A percentile compares a stretch with the other conserved stretches of the same genome.
Evolutionary conservation across 345 rosid species (phyloP).

Genomic region (Eutrema yunnanense): DNA sequence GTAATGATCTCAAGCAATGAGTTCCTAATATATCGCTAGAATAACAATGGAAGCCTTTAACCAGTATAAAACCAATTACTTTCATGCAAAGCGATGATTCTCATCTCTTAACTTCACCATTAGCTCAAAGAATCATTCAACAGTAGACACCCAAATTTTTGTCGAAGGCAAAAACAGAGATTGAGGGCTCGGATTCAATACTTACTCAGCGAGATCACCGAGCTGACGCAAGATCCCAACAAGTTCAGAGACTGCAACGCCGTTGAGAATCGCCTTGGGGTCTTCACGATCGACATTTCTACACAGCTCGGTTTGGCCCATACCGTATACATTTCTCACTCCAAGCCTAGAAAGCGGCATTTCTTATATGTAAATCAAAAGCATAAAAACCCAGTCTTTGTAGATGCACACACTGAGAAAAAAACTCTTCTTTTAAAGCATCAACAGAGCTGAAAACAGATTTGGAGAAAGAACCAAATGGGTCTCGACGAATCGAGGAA

Average conservation of each 20-base stretch:
- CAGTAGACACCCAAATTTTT: background rate
- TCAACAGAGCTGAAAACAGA: background rate
- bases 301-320: conserved; percentile 53
- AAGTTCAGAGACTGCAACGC: conserved; percentile 75
- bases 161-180: background rate
- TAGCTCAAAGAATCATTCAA: conserved; percentile 31
- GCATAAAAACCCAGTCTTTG: background rate
- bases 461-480: background rate
- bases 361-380: background rate
- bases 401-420: background rate
- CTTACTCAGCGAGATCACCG: conserved; percentile 98
- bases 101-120: conserved; percentile 10
- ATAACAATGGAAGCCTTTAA: background rate
- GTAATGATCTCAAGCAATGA: background rate
- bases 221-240: conserved; percentile 95
- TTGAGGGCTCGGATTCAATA: background rate
- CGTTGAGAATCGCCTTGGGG: conserved; percentile 74
- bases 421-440: background rate
- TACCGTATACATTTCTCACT: conserved; percentile 57
- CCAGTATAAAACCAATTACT: background rate
- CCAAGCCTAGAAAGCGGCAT: conserved; percentile 70
- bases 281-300: conserved; percentile 56
- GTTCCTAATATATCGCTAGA: background rate
- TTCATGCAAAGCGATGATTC: conserved; percentile 24
- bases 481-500: conserved; percentile 19